Conservation (phyloP, 768 basidiomycete genomes). For the Boletus vinaceobasis region DNA sequence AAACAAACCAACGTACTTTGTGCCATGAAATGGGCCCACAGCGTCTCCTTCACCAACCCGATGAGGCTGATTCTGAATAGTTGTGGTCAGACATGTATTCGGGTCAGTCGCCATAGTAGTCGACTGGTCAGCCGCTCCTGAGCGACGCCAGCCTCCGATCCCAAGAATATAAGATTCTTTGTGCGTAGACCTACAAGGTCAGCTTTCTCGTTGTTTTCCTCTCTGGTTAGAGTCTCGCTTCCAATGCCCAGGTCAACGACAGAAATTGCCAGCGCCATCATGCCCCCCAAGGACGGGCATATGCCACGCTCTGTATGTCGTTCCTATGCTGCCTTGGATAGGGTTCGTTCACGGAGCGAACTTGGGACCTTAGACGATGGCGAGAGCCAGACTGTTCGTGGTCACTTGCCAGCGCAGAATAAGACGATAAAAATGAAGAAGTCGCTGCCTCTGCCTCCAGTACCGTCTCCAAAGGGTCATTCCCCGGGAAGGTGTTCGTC, state of each 20-base stretch:
- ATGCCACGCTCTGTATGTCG: neutral
- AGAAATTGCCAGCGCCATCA: neutral
- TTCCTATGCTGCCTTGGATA: neutral
- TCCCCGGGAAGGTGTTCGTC: neutral
- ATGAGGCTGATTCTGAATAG: neutral
- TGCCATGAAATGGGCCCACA: neutral
- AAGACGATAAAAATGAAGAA: neutral
- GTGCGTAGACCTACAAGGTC: neutral
- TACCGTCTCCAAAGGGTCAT: neutral
- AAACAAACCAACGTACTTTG: neutral
- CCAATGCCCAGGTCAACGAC: neutral
- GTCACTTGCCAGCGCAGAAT: neutral
- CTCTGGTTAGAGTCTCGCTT: neutral
- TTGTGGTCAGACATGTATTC: neutral
- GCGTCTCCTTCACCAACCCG: neutral
- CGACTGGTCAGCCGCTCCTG: neutral
- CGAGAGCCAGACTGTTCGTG: slow-evolving; percentile 7
- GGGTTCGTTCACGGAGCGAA: neutral
- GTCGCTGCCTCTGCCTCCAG: neutral
- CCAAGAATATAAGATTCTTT: neutral
- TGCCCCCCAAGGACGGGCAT: neutral
- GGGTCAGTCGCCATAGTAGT: neutral
- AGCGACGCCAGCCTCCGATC: neutral
- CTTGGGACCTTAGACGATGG: neutral
- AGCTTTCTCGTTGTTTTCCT: neutral